Percentiles rank a stretch among this genome's conserved stretches.
Evolutionary conservation across 176 grass and related monocot species (phyloP).

Genomic region (Thalia dealbata): DNA sequence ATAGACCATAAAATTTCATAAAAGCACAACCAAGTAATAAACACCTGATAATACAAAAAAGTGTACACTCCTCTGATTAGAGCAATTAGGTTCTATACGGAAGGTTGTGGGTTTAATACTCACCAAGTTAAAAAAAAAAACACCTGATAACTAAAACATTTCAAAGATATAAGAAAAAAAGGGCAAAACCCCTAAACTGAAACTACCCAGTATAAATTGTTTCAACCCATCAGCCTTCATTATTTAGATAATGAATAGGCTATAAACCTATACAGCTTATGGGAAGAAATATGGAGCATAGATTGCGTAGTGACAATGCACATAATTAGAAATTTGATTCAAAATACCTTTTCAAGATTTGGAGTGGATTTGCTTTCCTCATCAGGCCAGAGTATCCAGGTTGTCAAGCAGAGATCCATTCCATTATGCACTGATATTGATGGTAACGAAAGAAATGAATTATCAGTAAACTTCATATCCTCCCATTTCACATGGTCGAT

Average conservation of each 20-base stretch:
- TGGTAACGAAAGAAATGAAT: constrained; percentile 54
- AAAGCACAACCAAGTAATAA: no score
- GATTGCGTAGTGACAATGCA: neutral
- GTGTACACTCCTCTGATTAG: no score
- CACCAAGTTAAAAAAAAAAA: no score
- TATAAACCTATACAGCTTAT: neutral
- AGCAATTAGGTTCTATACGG: no score
- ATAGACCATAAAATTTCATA: no score
- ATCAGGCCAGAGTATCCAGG: constrained; percentile 91
- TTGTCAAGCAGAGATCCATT: constrained; percentile 58
- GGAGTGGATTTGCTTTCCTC: constrained; percentile 75
- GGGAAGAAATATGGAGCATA: neutral
- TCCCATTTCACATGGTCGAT: constrained; percentile 46
- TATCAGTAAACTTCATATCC: constrained; percentile 49
- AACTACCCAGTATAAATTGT: neutral
- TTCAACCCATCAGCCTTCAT: neutral
- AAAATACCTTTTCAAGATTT: constrained; percentile 79
- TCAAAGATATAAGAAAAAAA: neutral
- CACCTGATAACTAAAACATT: no score
- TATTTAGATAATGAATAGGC: neutral
- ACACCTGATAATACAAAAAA: no score
- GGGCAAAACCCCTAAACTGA: neutral
- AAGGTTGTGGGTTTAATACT: no score
- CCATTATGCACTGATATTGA: constrained; percentile 53
- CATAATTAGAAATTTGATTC: neutral